These are phyloP conservation scores for Micromonas pusilla DNA, from an alignment of 139 green algal species.

Conservation along the genomic window DNA sequence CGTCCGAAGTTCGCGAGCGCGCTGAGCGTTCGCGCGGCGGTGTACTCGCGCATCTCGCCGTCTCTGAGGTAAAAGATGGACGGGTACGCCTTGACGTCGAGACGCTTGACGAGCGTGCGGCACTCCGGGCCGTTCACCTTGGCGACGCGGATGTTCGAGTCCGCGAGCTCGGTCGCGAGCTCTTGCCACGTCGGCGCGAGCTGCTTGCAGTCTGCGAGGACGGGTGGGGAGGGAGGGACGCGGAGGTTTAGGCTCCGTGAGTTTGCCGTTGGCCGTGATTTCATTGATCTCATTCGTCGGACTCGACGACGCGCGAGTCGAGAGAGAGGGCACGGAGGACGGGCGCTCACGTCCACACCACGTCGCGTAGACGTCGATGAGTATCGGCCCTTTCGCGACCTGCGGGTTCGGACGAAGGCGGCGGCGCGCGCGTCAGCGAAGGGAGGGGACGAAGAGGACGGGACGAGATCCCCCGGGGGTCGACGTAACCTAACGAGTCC, in stretches of 20 bases:
- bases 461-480: slow-evolving; percentile 4
- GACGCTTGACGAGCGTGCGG: background rate
- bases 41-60: background rate
- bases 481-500: no score
- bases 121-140: slow-evolving; percentile 13
- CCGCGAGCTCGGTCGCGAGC: slow-evolving; percentile 13
- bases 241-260: no score
- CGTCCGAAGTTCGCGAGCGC: background rate
- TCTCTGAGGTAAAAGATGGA: background rate
- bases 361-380: slow-evolving; percentile 21
- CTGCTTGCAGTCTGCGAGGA: slow-evolving; percentile 12
- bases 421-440: background rate
- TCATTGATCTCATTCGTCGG: no score
- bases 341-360: slow-evolving; percentile 15
- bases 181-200: slow-evolving; percentile 6
- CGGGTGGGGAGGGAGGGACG: no score
- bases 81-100: slow-evolving; percentile 14
- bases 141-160: background rate
- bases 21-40: background rate
- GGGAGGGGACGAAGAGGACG: background rate
- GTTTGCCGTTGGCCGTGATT: no score
- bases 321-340: no score
- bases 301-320: no score
- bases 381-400: background rate
- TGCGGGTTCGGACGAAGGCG: background rate